phyloP scores from a whole-genome alignment of 1,139 yeast genomes.

The Geotrichum restrictum region DNA sequence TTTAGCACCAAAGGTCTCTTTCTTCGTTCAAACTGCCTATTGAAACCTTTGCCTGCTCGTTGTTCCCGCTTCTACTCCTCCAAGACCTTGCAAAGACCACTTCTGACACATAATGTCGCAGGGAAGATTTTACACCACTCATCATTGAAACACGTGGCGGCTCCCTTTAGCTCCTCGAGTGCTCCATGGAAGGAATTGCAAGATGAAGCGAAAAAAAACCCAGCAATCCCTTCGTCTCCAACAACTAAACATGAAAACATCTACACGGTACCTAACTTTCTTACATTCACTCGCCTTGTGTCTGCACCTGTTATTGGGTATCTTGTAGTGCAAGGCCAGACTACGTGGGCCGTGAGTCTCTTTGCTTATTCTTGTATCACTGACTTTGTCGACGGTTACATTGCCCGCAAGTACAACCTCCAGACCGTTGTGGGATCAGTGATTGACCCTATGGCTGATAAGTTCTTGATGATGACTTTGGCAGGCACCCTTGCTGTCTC shows the following conservation, averaged over 20 bases:
- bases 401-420: conserved; percentile 77
- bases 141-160: no score
- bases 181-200: background rate
- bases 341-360: conserved; percentile 60
- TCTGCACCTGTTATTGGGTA: conserved; percentile 85
- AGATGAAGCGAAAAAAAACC: background rate
- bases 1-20: background rate
- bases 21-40: no score
- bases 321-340: conserved; percentile 58
- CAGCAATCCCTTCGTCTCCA: background rate
- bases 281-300: conserved; percentile 72
- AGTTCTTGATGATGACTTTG: conserved; percentile 79
- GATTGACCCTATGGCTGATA: conserved; percentile 94
- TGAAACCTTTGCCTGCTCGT: no score
- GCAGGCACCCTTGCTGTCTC: conserved; percentile 71
- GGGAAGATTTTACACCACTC: no score
- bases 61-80: no score
- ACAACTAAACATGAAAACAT: conserved; percentile 46
- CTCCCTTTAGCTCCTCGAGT: background rate
- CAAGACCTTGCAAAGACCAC: no score
- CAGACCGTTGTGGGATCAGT: conserved; percentile 84
- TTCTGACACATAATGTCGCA: no score
- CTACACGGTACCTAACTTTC: conserved; percentile 77
- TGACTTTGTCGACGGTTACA: conserved; percentile 84
- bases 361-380: conserved; percentile 85